Evolutionary conservation across 805 yeast genomes (phyloP).

Genomic region (Millerozyma acaciae): DNA sequence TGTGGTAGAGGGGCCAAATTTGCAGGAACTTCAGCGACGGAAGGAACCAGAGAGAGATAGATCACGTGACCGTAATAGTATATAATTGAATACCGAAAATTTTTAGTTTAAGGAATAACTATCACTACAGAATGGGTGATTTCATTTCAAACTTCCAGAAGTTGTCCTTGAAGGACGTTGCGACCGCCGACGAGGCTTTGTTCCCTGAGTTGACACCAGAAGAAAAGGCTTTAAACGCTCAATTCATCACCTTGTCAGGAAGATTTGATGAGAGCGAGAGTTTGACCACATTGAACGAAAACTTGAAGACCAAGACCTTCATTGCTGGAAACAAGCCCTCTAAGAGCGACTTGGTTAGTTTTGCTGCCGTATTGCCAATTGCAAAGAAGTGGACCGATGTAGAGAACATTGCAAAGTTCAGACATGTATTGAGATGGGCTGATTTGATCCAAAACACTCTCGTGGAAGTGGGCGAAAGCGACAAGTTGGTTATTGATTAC

Average conservation of each 20-base stretch:
- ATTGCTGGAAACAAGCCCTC: constrained; percentile 65
- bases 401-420: constrained; percentile 55
- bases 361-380: constrained; percentile 60
- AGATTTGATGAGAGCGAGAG: constrained; percentile 48
- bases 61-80: no score
- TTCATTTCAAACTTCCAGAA: constrained; percentile 25
- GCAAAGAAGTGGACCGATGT: constrained; percentile 51
- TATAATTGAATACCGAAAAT: no score
- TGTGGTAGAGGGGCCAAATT: no score
- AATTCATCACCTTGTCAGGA: constrained; percentile 72
- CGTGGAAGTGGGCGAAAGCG: constrained; percentile 48
- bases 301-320: constrained; percentile 66
- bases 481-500: constrained; percentile 53
- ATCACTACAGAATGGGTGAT: constrained; percentile 36
- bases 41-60: no score
- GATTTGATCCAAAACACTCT: constrained; percentile 76
- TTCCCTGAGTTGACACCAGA: constrained; percentile 35
- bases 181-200: constrained; percentile 11
- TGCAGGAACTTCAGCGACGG: no score
- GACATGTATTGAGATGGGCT: constrained; percentile 92
- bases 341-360: constrained; percentile 66
- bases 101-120: no score
- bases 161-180: constrained; percentile 26
- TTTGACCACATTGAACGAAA: constrained; percentile 54
- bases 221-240: constrained; percentile 70